Evolutionary conservation across 306 rosid genomes (phyloP).

Genomic region (Elaeagnus macrophylla): DNA sequence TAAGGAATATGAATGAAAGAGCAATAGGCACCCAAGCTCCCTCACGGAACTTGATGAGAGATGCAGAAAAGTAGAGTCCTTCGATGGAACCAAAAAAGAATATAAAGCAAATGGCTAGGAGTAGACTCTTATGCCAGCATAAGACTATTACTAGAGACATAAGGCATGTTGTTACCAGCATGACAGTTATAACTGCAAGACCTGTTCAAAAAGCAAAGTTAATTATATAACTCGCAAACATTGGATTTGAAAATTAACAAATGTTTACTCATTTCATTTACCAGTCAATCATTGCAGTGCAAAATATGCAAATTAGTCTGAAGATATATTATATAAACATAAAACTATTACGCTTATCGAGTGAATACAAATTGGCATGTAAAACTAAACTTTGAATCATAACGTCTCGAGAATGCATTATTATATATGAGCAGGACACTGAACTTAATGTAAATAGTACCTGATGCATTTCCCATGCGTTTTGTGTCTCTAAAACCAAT

Average conservation of each 20-base stretch:
- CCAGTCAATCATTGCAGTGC: no score
- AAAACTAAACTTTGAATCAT: background rate
- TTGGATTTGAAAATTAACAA: background rate
- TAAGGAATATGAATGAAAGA: conserved; percentile 76
- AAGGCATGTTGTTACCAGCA: conserved; percentile 88
- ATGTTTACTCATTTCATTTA: no score
- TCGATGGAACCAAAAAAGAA: conserved; percentile 90
- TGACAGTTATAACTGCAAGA: conserved; percentile 92
- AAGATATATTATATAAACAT: no score
- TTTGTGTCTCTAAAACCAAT: conserved; percentile 89
- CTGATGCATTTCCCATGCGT: conserved; percentile 95
- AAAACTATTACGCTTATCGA: no score
- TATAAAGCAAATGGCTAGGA: conserved; percentile 62
- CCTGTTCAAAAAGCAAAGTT: conserved; percentile 42
- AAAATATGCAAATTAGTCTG: no score
- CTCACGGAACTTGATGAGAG: conserved; percentile 87
- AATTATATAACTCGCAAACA: background rate
- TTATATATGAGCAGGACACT: background rate
- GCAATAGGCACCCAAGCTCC: conserved; percentile 99
- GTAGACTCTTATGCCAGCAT: conserved; percentile 69
- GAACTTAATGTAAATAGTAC: conserved; percentile 29
- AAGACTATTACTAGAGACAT: conserved; percentile 93
- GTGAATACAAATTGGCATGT: background rate
- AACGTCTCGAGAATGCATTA: background rate
- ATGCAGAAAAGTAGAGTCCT: conserved; percentile 95